These are phyloP conservation scores for Rubroboletus pulcherrimus DNA, from an alignment of 768 basidiomycete species.

Conservation along the genomic window DNA sequence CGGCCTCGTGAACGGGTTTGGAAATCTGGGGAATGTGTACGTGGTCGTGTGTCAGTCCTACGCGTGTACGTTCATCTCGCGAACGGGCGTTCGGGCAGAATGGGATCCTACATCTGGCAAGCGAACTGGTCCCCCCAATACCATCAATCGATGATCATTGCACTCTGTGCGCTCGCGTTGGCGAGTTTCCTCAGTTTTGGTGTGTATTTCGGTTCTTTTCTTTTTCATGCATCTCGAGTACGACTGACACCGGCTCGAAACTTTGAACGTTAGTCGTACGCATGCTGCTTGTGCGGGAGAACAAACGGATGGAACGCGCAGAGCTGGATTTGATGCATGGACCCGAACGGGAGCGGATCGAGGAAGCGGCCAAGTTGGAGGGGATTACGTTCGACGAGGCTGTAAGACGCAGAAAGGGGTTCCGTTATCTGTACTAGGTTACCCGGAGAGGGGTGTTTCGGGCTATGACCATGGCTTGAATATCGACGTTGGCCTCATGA, in stretches of 20 bases:
- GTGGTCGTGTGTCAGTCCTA: slow-evolving; percentile 14
- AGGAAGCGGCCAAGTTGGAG: slow-evolving; percentile 56
- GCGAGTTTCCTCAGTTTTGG: slow-evolving; percentile 35
- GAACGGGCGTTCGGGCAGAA: slow-evolving; percentile 31
- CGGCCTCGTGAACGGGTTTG: slow-evolving; percentile 57
- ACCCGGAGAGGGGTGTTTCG: background rate
- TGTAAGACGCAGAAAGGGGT: slow-evolving; percentile 51
- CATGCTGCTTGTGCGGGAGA: slow-evolving; percentile 42
- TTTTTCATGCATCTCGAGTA: background rate
- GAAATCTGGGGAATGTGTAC: slow-evolving; percentile 57
- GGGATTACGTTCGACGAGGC: slow-evolving; percentile 60
- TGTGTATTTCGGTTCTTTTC: slow-evolving; percentile 13
- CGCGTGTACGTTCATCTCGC: background rate
- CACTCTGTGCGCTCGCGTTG: slow-evolving; percentile 33
- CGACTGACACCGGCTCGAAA: background rate
- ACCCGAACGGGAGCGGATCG: slow-evolving; percentile 46
- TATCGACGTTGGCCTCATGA: no score
- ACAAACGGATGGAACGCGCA: slow-evolving; percentile 47
- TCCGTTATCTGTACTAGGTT: slow-evolving; percentile 51
- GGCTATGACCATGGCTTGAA: background rate
- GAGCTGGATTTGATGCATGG: slow-evolving; percentile 44
- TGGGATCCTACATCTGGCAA: slow-evolving; percentile 63
- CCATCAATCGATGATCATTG: slow-evolving; percentile 59
- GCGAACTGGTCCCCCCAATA: slow-evolving; percentile 57
- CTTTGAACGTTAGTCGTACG: slow-evolving; percentile 35